Evolutionary conservation across 2,329 filamentous ascomycete genomes (phyloP).

Genomic region (Mycosphaerella sp.): DNA sequence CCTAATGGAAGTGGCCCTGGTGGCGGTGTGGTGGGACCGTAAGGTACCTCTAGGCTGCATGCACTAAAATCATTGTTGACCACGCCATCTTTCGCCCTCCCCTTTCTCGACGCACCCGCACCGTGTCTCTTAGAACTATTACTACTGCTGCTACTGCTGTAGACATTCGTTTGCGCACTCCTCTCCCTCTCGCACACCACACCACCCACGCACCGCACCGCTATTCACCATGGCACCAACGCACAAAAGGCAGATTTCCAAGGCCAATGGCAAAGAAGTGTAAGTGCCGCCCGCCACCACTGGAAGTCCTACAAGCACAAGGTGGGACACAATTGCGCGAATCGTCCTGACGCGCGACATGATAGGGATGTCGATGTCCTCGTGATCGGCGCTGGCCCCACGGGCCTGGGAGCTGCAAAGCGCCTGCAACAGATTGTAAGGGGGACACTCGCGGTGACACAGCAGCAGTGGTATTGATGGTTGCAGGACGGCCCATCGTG

Average conservation of each 20-base stretch:
- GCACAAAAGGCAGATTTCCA: conserved; percentile 31
- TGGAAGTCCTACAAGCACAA: neutral
- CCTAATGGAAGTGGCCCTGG: conserved; percentile 1
- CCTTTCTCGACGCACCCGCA: conserved; percentile 1
- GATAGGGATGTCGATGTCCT: conserved; percentile 87
- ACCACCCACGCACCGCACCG: neutral
- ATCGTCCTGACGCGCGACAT: neutral
- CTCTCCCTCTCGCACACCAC: neutral
- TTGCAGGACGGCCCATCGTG: conserved; percentile 80
- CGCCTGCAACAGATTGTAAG: conserved; percentile 91
- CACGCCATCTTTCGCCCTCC: neutral
- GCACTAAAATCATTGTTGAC: neutral
- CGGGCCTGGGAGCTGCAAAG: conserved; percentile 95
- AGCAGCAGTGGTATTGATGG: conserved; percentile 7
- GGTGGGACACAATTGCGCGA: neutral
- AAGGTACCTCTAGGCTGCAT: no score
- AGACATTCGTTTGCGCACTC: neutral
- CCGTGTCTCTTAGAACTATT: no score
- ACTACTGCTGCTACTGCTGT: neutral
- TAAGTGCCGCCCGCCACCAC: conserved; percentile 12
- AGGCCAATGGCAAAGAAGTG: conserved; percentile 34
- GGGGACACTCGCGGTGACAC: neutral
- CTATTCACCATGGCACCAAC: conserved; percentile 12
- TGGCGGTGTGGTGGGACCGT: conserved; percentile 12
- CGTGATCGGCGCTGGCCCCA: conserved; percentile 95